Evolutionary conservation across 768 basidiomycete genomes (phyloP), one percentile per base, ranked within the genome.

Genomic region (Agaricus sinodeliciosus): DNA sequence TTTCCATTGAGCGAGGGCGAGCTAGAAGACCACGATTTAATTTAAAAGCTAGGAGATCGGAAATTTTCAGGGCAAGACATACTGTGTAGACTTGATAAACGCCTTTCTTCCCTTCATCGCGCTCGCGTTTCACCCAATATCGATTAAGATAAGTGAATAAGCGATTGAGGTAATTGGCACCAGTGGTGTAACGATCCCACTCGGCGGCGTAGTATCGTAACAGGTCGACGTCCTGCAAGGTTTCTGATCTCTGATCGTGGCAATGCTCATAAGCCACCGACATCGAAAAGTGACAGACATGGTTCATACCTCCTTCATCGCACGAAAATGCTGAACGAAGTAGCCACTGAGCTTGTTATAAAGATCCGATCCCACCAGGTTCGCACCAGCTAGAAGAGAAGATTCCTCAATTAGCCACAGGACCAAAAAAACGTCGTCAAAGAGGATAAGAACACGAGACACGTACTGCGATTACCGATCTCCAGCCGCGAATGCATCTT

Each of bases 101-200:
- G 35, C 86, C 86, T 70, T 94, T 96, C 66, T 95, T 82, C 12
- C 96, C 96, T 65, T 99, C 96, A 61, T 98, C 95, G 65, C 95
- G 85, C 67, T 99, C 96, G 51, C 96, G 82, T 72, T 96, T 98
- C 45, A 99, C 96, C 96, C 96, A 99, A 67, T 98, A 94, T 27
- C 96, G 89, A 68, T 98, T 98, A 54, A 99, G 81, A 71, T 98
- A 98, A 9, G 91, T 91, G 75, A 98, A 98, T 35, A 99, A 70
- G 54, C 96, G 87, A 65, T 98, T 95, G 65, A 98, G 86, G 65
- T 94, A 98, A 66, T 90, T 94, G 1, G 96, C 94, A 59, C 96
- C 95, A 0, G 86, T 95, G 0, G 96, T 99, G 68, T 98, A 98
- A 41, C 93, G 80, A 65, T 93, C 89, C 96, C 96, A 98, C 65